A percentile compares a stretch with the other conserved stretches of the same genome.
Conservation (phyloP, 192 early-diverging fungal genomes). For the Gryganskiella cystojenkinii region DNA sequence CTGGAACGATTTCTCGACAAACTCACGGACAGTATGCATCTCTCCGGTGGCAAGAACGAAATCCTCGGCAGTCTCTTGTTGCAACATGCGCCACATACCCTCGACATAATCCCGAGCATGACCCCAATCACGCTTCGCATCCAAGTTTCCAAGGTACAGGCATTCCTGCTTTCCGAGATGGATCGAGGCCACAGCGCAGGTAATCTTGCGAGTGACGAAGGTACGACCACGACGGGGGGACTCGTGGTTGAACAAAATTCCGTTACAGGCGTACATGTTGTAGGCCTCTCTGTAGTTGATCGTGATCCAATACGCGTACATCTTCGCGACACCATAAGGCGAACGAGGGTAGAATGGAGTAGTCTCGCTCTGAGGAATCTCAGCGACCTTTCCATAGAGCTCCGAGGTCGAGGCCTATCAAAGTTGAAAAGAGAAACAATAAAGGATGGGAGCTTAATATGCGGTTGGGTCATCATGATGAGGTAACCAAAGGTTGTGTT, state of each 20-base stretch:
- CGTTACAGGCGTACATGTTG: constrained; percentile 82
- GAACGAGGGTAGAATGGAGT: constrained; percentile 85
- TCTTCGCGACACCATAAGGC: constrained; percentile 84
- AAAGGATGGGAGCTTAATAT: no score
- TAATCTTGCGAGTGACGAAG: constrained; percentile 84
- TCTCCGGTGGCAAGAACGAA: constrained; percentile 82
- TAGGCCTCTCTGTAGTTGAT: constrained; percentile 85
- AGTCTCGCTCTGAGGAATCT: constrained; percentile 81
- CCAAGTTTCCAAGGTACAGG: constrained; percentile 78
- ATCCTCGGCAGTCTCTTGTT: constrained; percentile 76
- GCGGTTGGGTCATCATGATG: background rate
- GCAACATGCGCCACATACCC: constrained; percentile 87
- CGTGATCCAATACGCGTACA: constrained; percentile 83
- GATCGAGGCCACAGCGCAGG: constrained; percentile 79
- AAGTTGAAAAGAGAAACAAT: background rate
- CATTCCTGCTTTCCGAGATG: constrained; percentile 71
- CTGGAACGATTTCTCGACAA: constrained; percentile 78
- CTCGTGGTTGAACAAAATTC: constrained; percentile 83
- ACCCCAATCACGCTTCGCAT: constrained; percentile 85
- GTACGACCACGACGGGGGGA: constrained; percentile 79
- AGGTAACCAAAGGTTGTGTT: no score
- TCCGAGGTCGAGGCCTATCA: constrained; percentile 77
- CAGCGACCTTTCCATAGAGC: constrained; percentile 80
- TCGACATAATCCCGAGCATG: constrained; percentile 81
- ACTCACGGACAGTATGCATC: constrained; percentile 81